These are phyloP conservation scores for Chenopodium berlandieri DNA, from an alignment of 148 eudicot species.

Conservation along the genomic window DNA sequence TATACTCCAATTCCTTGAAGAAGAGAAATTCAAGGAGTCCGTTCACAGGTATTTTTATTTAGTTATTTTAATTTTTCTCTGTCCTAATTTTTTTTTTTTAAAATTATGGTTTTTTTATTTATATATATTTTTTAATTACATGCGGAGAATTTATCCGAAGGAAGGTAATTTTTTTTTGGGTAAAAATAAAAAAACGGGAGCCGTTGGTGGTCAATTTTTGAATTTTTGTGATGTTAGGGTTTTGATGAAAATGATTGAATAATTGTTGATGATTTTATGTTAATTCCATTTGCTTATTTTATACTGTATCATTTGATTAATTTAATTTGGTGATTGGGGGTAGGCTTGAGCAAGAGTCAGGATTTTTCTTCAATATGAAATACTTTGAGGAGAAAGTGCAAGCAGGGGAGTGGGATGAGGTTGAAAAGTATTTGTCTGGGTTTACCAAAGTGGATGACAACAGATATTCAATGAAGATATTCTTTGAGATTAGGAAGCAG, in stretches of 20 bases:
- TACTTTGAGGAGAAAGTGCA: slow-evolving; percentile 89
- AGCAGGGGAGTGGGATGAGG: slow-evolving; percentile 94
- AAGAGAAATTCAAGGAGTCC: slow-evolving; percentile 83
- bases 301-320: background rate
- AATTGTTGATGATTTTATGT: background rate
- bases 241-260: slow-evolving; percentile 5
- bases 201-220: slow-evolving; percentile 16
- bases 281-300: background rate
- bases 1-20: slow-evolving; percentile 85
- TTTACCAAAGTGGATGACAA: slow-evolving; percentile 86
- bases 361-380: slow-evolving; percentile 81
- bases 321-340: slow-evolving; percentile 4
- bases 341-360: slow-evolving; percentile 76
- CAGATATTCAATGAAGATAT: slow-evolving; percentile 90
- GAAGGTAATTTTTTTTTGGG: background rate
- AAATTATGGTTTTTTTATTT: background rate
- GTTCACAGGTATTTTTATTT: slow-evolving; percentile 55
- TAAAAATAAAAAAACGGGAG: background rate
- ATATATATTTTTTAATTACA: too few species aligned
- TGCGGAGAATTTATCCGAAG: too few species aligned
- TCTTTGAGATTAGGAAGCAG: slow-evolving; percentile 85
- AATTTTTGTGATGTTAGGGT: background rate
- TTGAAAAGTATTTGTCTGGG: slow-evolving; percentile 80
- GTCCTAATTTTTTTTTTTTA: background rate
- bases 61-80: background rate